A percentile compares a stretch with the other conserved stretches of the same genome.
Evolutionary conservation across 176 grass and related monocot genomes (phyloP).

Genomic region (Dendrocalamus sinicus): DNA sequence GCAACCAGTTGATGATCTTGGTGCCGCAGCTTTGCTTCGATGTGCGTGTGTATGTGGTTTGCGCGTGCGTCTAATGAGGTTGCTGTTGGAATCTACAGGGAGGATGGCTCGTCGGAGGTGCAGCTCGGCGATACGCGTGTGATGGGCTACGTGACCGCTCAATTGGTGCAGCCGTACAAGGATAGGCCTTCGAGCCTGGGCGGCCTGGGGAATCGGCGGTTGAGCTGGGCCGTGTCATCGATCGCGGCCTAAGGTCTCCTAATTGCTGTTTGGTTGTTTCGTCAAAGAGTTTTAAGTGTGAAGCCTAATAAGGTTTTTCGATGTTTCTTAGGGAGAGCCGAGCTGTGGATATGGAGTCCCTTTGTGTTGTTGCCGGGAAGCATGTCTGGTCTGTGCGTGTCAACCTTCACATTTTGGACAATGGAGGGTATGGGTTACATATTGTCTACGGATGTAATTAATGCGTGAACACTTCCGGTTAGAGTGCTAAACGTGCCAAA

Average conservation of each 20-base stretch:
- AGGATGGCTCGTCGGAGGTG: constrained; percentile 86
- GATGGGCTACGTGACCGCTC: constrained; percentile 80
- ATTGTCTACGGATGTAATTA: constrained; percentile 25
- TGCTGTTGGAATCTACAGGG: constrained; percentile 43
- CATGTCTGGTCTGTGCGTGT: constrained; percentile 90
- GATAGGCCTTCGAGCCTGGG: constrained; percentile 86
- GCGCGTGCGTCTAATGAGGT: background rate
- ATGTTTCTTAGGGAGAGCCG: constrained; percentile 73
- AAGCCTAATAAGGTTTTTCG: background rate
- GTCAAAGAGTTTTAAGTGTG: background rate
- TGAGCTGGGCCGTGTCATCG: constrained; percentile 86
- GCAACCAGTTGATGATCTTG: background rate
- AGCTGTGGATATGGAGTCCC: constrained; percentile 96
- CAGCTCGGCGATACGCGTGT: constrained; percentile 89
- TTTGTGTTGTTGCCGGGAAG: constrained; percentile 89
- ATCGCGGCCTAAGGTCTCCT: constrained; percentile 80
- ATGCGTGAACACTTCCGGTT: background rate
- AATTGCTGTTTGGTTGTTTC: constrained; percentile 3
- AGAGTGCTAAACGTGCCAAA: background rate
- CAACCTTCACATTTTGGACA: constrained; percentile 95
- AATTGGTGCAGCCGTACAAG: constrained; percentile 84
- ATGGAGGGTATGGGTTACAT: constrained; percentile 76
- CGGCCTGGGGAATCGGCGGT: constrained; percentile 78
- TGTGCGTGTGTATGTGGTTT: background rate
- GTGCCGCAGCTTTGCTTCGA: background rate